Evolutionary conservation across 106 monocot genomes (phyloP), one percentile per base, ranked within the genome.

Genomic region (Acorus gramineus): DNA sequence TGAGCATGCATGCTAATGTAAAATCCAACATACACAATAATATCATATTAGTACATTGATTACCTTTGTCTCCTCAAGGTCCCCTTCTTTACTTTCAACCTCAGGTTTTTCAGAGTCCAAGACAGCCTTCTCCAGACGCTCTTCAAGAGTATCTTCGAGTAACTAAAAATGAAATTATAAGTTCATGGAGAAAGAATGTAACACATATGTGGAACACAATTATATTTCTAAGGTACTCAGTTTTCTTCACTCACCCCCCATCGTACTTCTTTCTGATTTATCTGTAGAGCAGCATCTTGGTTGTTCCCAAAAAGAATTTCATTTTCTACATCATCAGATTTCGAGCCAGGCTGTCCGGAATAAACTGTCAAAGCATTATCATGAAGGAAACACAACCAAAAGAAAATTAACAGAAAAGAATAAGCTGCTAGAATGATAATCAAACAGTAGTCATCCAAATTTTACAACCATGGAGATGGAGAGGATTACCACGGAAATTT

Each of bases 121-220:
- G 69, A 78, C 69, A 54, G 86, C 61, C 56, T 71, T 95, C 72
- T 90, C 95, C 69, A 85, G 65, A 44, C 87, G 76, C 14, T 90
- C 95, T 82, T 90, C 95, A 74, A 95, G 55, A 50, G 94, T 82
- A 85, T 95, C 95, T 74, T 95, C 95, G 66, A 95, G 84, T 71
- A 95, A 85, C 95, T 95, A 0, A 50, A 8, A 43, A 50, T 5
- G 9, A 7, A 1, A 28, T 28, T 28, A 28, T 28, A 28, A 28
- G 28, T 28, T 0, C 0, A 28, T 28, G 28, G 28, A 28, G 28
- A 28, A 28, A 28, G 28, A 28, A 28, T 28, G 28, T 28, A 28
- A 28, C 28, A 28, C 28, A 28, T 28, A 28, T 28, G 28, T 28
- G 28, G 28, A 28, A 28, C 28, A 28, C 0, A 28, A 28, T 28